These are phyloP conservation scores for Calonectria naviculata DNA, from an alignment of 2,329 filamentous ascomycete genomes.

Conservation along the genomic window DNA sequence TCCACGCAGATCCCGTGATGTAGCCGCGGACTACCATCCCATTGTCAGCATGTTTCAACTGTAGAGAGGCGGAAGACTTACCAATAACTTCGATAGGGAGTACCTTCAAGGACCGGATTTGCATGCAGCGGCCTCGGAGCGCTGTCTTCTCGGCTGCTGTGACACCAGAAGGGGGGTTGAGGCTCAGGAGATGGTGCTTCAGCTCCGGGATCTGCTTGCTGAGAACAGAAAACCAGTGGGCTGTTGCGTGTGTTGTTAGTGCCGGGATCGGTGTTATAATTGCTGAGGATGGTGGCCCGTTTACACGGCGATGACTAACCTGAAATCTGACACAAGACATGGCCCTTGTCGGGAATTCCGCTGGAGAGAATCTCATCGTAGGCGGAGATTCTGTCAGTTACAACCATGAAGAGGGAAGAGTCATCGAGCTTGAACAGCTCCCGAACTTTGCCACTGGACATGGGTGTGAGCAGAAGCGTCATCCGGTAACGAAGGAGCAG, in stretches of 20 bases:
- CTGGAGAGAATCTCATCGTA: conserved; percentile 94
- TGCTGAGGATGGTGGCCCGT: background rate
- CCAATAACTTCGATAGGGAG: conserved; percentile 68
- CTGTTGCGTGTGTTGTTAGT: conserved; percentile 22
- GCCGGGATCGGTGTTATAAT: background rate
- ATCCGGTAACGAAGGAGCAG: background rate
- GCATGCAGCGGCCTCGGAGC: conserved; percentile 78
- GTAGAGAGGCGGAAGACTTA: conserved; percentile 6
- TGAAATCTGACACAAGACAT: conserved; percentile 57
- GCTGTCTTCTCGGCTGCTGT: conserved; percentile 58
- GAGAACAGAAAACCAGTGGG: conserved; percentile 66
- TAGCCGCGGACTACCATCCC: conserved; percentile 77
- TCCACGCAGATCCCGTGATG: conserved; percentile 87
- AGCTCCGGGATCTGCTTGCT: conserved; percentile 57
- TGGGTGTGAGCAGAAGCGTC: background rate
- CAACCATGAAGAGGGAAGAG: conserved; percentile 80
- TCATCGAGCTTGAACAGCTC: conserved; percentile 83
- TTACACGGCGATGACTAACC: conserved; percentile 9
- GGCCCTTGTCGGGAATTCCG: conserved; percentile 65
- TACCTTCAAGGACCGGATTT: conserved; percentile 77
- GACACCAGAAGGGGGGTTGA: conserved; percentile 51
- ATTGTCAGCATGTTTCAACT: conserved; percentile 6
- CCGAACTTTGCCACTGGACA: conserved; percentile 74
- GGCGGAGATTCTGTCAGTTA: conserved; percentile 91
- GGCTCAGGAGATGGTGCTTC: conserved; percentile 63